Evolutionary conservation across 2,329 filamentous ascomycete genomes (phyloP).

Genomic region (Trichoderma sp.): DNA sequence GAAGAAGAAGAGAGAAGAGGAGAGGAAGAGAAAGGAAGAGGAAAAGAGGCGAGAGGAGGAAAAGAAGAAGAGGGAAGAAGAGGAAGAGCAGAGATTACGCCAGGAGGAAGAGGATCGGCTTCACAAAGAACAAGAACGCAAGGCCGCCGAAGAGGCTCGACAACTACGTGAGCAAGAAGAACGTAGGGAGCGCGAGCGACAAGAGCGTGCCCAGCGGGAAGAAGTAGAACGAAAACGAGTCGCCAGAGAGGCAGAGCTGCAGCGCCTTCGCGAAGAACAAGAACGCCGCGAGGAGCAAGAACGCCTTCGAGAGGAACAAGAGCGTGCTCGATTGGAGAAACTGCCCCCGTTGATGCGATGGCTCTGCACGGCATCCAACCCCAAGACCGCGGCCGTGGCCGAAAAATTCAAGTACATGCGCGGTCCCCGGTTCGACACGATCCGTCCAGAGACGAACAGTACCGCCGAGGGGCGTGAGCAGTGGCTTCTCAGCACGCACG

Average conservation of each 20-base stretch:
- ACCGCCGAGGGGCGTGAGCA: conserved; percentile 58
- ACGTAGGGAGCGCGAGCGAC: conserved; percentile 47
- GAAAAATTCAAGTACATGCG: conserved; percentile 55
- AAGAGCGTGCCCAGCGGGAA: conserved; percentile 35
- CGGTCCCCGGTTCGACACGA: conserved; percentile 63
- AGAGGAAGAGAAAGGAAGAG: conserved; percentile 35
- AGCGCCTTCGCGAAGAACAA: conserved; percentile 45
- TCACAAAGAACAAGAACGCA: conserved; percentile 44
- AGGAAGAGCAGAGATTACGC: conserved; percentile 38
- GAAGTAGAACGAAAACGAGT: conserved; percentile 48
- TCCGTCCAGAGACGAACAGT: conserved; percentile 50
- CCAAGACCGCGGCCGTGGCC: conserved; percentile 49
- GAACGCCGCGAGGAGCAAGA: conserved; percentile 49
- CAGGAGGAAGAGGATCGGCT: conserved; percentile 47
- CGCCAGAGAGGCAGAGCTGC: conserved; percentile 39
- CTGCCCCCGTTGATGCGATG: conserved; percentile 59
- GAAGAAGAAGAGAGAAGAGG: conserved; percentile 36
- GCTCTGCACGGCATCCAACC: conserved; percentile 53
- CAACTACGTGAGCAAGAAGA: conserved; percentile 51
- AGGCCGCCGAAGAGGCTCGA: conserved; percentile 48
- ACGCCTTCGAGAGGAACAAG: conserved; percentile 52
- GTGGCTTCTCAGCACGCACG: conserved; percentile 64
- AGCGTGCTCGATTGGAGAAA: conserved; percentile 52
- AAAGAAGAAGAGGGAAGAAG: conserved; percentile 34
- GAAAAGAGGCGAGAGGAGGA: conserved; percentile 36